These are phyloP conservation scores for Ganoderma sinense DNA, from an alignment of 1,284 basidiomycete species.

Conservation along the genomic window DNA sequence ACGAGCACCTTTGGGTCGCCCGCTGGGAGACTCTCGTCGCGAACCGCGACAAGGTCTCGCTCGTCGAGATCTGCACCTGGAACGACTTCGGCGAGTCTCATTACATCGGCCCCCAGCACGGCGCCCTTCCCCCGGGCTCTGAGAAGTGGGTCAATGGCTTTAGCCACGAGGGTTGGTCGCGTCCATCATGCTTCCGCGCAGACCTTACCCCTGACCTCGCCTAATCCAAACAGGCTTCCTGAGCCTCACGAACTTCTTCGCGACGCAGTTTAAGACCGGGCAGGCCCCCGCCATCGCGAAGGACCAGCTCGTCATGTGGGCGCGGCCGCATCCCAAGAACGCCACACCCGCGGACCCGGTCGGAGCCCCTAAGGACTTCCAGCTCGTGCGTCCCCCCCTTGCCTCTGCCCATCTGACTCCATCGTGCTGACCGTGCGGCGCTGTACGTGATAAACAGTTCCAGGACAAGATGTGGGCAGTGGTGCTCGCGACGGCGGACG, in stretches of 20 bases:
- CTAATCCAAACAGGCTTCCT: conserved; percentile 58
- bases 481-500: conserved; percentile 66
- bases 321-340: conserved; percentile 71
- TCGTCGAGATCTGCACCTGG: conserved; percentile 52
- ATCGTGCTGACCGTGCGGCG: neutral
- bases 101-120: conserved; percentile 62
- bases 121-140: conserved; percentile 58
- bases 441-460: conserved; percentile 40
- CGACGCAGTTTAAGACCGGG: conserved; percentile 81
- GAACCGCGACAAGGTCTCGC: conserved; percentile 62
- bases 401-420: neutral
- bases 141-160: conserved; percentile 46
- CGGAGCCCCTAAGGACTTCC: conserved; percentile 60
- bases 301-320: conserved; percentile 78
- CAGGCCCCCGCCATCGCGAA: conserved; percentile 65
- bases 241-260: conserved; percentile 72
- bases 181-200: neutral
- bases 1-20: conserved; percentile 76
- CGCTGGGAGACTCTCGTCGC: conserved; percentile 79
- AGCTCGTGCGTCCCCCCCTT: conserved; percentile 47
- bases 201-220: neutral
- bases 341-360: conserved; percentile 60
- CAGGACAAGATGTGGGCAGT: conserved; percentile 71
- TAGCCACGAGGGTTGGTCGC: conserved; percentile 49
- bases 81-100: conserved; percentile 49